A percentile compares a stretch with the other conserved stretches of the same genome.
Conservation (phyloP, 1,284 basidiomycete species). For the Golubevia pallescens region DNA sequence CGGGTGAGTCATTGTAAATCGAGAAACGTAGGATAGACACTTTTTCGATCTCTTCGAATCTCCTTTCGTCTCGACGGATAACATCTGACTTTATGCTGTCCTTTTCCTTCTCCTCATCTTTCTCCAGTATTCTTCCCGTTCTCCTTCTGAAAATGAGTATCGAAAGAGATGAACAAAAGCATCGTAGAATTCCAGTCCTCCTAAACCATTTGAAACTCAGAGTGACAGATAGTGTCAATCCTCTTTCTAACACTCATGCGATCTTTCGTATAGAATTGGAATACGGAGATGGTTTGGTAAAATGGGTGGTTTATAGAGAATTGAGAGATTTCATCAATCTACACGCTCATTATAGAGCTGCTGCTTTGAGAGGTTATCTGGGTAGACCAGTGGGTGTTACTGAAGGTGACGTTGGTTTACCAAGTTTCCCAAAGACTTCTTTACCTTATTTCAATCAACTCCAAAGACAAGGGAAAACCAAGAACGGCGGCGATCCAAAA, state of each 20-base stretch:
- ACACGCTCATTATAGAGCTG: conserved; percentile 87
- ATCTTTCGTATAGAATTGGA: conserved; percentile 83
- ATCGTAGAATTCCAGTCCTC: conserved; percentile 82
- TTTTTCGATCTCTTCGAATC: conserved; percentile 6
- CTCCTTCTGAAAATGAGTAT: conserved; percentile 87
- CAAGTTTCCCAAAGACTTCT: conserved; percentile 86
- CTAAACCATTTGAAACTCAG: conserved; percentile 84
- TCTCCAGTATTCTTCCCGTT: conserved; percentile 21
- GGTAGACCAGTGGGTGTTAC: conserved; percentile 26
- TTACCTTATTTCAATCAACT: conserved; percentile 52
- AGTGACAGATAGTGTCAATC: conserved; percentile 83
- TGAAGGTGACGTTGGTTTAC: conserved; percentile 72
- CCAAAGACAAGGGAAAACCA: conserved; percentile 23
- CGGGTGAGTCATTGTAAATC: conserved; percentile 6
- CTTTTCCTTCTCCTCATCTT: background rate
- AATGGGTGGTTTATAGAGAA: conserved; percentile 85
- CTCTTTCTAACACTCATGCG: conserved; percentile 77
- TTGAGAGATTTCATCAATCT: conserved; percentile 89
- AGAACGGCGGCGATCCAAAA: conserved; percentile 13
- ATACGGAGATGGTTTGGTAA: conserved; percentile 55
- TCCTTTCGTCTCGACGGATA: conserved; percentile 4
- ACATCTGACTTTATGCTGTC: background rate
- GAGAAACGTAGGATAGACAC: too few species aligned
- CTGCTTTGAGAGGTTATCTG: conserved; percentile 65
- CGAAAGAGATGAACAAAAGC: conserved; percentile 85